Base-by-base conservation (phyloP, 495 filamentous ascomycete species). In the Penicillium taxi region DNA sequence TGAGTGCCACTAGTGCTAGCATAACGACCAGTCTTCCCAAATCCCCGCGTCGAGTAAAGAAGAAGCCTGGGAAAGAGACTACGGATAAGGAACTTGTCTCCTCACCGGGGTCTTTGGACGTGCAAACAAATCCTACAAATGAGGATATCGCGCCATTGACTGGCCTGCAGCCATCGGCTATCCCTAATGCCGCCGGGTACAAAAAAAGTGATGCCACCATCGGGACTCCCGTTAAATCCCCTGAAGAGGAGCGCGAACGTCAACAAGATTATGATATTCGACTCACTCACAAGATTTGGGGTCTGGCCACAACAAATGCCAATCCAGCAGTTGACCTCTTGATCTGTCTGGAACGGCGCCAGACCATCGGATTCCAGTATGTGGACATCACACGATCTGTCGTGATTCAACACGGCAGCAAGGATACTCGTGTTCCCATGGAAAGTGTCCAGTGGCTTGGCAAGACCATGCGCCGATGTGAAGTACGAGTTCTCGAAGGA, bases 381-480 rank as follows among this genome's bases (percentile, higher is more conserved):
- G 88, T 94, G 12, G 91, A 99, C 53, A 95, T 96, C 45, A 91
- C 79, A 1, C 75, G 87, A 6, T 74, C 82, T 0, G 84, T 96
- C 1, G 82, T 94, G 16, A 94, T 99, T 41, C 90, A 94, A 47
- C 91, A 99, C 49, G 91, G 91, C 9, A 86, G 78, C 52, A 81
- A 81, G 50, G 91, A 99, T 47, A 88, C 82, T 5, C 74, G 91
- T 11, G 91, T 99, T 8, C 91, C 91, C 0, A 81, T 94, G 12
- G 93, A 95, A 25, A 99, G 96, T 57, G 85, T 95, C 15, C 73
- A 79, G 38, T 99, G 91, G 91, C 69, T 99, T 12, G 88, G 86
- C 15, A 87, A 88, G 55, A 87, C 80, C 24, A 96, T 98, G 91
- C 74, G 81, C 16, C 72, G 83, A 26, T 93, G 88, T 52, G 91